Evolutionary conservation across 2,329 filamentous ascomycete genomes (phyloP).

Genomic region (Cladophialophora psammophila): DNA sequence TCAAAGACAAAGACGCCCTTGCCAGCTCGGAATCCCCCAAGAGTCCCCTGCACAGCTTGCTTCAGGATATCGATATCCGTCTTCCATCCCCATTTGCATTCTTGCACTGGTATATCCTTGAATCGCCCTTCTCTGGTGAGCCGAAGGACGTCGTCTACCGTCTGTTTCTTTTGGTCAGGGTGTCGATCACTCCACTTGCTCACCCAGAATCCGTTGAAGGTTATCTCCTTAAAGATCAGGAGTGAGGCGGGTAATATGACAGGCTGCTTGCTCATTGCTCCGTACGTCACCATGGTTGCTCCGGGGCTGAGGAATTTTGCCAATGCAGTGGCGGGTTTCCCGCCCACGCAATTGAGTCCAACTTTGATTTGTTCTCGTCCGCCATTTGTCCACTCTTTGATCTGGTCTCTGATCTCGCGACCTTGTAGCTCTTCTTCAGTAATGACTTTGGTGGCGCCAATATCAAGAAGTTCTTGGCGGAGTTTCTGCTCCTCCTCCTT

Average conservation of each 20-base stretch:
- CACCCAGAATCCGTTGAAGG: slow-evolving; percentile 94
- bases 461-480: slow-evolving; percentile 64
- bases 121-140: slow-evolving; percentile 79
- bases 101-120: slow-evolving; percentile 80
- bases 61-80: slow-evolving; percentile 74
- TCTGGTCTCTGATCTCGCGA: slow-evolving; percentile 55
- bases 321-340: slow-evolving; percentile 79
- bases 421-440: slow-evolving; percentile 65
- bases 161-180: slow-evolving; percentile 74
- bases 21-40: slow-evolving; percentile 82
- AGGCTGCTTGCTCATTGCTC: slow-evolving; percentile 91
- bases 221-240: slow-evolving; percentile 91
- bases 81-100: slow-evolving; percentile 83
- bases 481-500: slow-evolving; percentile 64
- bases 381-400: slow-evolving; percentile 73
- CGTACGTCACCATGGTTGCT: slow-evolving; percentile 87
- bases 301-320: slow-evolving; percentile 74
- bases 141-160: slow-evolving; percentile 83
- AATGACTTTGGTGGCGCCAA: slow-evolving; percentile 70
- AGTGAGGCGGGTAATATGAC: slow-evolving; percentile 80
- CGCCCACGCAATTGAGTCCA: slow-evolving; percentile 92
- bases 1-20: slow-evolving; percentile 91
- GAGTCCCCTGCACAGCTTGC: slow-evolving; percentile 79
- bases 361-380: slow-evolving; percentile 76
- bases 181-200: slow-evolving; percentile 84